Percentiles rank a stretch among this genome's conserved stretches.
phyloP scores from a whole-genome alignment of 805 yeast species.

The Ogataea degrootiae region DNA sequence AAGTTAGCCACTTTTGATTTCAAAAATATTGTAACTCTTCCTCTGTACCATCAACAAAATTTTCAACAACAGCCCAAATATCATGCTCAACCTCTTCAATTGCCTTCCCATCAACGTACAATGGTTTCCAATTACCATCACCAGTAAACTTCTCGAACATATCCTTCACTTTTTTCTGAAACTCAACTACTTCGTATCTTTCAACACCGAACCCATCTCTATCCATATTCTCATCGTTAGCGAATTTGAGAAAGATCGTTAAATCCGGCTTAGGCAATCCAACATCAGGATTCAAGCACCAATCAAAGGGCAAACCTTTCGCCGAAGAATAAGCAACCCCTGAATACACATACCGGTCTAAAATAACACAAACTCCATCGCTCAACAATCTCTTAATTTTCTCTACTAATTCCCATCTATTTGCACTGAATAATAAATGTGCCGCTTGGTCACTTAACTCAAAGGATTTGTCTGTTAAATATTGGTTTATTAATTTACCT shows the following conservation, averaged over 20 bases:
- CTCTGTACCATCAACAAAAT: constrained; percentile 11
- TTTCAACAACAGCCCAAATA: constrained; percentile 36
- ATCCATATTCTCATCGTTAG: constrained; percentile 38
- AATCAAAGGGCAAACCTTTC: constrained; percentile 62
- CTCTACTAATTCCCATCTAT: constrained; percentile 80
- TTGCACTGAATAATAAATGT: constrained; percentile 86
- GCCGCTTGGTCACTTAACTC: constrained; percentile 70
- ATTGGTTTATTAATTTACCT: constrained; percentile 73
- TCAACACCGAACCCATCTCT: constrained; percentile 93
- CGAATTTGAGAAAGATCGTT: constrained; percentile 68
- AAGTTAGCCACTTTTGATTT: background rate
- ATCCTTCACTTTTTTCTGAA: constrained; percentile 67
- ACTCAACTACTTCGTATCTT: constrained; percentile 70
- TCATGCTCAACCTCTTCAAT: constrained; percentile 50
- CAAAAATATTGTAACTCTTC: constrained; percentile 10
- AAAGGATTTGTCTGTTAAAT: constrained; percentile 49
- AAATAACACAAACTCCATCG: constrained; percentile 54
- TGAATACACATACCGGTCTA: constrained; percentile 88
- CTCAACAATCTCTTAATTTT: constrained; percentile 41
- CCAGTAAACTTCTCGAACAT: constrained; percentile 45
- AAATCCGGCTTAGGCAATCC: constrained; percentile 88
- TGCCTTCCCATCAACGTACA: constrained; percentile 56
- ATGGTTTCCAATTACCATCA: constrained; percentile 34
- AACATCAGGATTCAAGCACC: constrained; percentile 79
- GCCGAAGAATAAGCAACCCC: constrained; percentile 93